Evolutionary conservation across 1,284 basidiomycete species (phyloP), one percentile per base, ranked within the genome.

Genomic region (Paramarasmius palmivorus): DNA sequence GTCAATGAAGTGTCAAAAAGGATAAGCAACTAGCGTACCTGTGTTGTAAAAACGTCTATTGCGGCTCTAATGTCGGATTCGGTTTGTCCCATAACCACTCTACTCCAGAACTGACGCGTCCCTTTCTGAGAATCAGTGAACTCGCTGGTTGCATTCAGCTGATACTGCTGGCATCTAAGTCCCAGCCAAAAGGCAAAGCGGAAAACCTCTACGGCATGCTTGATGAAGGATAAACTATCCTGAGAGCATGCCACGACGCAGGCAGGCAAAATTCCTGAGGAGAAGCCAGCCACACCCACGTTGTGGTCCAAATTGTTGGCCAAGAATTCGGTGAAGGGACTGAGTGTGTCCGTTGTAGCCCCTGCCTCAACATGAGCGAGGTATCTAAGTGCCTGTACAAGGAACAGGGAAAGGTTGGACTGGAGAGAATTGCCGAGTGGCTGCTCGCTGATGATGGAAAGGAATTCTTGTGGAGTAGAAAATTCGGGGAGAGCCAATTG

Each of bases 171-270:
- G n/a, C 73, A 69, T 37, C 80, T 79, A 35, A 83, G 62, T 0
- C 82, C 78, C 32, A 85, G 74, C 83, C 83, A 86, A 49, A 87
- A 66, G 3, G 79, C 75, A 6, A 85, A 62, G 25, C 80, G 76
- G 61, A 76, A 84, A 1, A 71, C 74, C 59, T 85, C 73, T 5
- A 81, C 72, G 3, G 81, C 69, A 45, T 69, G 67, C 2, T 68
- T 64, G 42, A 85, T 71, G 56, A 77, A 82, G 2, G 71, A 63
- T 23, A 74, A 63, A 20, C 71, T 63, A 37, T 69, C 69, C 9
- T 59, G 53, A 0, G 83, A 82, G 3, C 78, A 69, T 20, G 73
- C 78, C 4, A 79, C 76, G 9, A 83, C 76, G 49, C 77, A 78
- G 2, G 84, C 82, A 8, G 81, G 70, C 45, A 87, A 67, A 50